Evolutionary conservation across 1,284 basidiomycete genomes (phyloP).

Genomic region (Cutaneotrichosporon sp.): DNA sequence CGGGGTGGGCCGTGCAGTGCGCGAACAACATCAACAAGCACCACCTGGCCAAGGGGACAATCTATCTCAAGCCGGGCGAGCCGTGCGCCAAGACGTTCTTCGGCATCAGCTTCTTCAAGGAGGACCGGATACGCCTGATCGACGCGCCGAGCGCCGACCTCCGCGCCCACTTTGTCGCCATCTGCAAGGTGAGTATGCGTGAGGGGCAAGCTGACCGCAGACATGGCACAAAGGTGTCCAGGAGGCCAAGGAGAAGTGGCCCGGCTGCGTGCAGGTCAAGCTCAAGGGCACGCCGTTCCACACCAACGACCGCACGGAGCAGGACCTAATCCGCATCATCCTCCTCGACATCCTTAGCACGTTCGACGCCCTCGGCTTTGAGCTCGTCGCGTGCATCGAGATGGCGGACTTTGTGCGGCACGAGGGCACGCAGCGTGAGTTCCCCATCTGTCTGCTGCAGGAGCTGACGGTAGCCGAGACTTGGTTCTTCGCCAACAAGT

Average conservation of each 20-base stretch:
- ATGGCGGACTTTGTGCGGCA: background rate
- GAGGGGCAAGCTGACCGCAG: background rate
- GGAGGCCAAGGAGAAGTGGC: background rate
- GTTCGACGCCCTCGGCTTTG: background rate
- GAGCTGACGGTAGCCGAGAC: constrained; percentile 2
- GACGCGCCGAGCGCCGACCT: constrained; percentile 1
- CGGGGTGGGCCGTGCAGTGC: constrained; percentile 1
- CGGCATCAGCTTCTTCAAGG: background rate
- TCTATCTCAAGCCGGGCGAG: background rate
- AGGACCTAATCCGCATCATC: background rate
- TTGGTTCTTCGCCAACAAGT: constrained; percentile 7
- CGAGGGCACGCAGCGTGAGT: background rate
- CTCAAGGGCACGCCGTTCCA: background rate
- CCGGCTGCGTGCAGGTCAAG: background rate
- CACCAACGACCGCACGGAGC: background rate
- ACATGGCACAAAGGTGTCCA: constrained; percentile 1
- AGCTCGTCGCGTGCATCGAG: constrained; percentile 1
- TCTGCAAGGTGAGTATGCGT: constrained; percentile 1
- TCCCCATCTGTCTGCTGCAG: too few species aligned
- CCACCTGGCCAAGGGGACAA: background rate
- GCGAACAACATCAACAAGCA: constrained; percentile 5
- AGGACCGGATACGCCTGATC: constrained; percentile 1
- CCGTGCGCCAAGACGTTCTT: background rate
- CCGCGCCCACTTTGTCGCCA: background rate
- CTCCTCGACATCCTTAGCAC: background rate